These are phyloP conservation scores for Cordyceps tenuipes DNA, from an alignment of 2,329 filamentous ascomycete species.

Conservation along the genomic window DNA sequence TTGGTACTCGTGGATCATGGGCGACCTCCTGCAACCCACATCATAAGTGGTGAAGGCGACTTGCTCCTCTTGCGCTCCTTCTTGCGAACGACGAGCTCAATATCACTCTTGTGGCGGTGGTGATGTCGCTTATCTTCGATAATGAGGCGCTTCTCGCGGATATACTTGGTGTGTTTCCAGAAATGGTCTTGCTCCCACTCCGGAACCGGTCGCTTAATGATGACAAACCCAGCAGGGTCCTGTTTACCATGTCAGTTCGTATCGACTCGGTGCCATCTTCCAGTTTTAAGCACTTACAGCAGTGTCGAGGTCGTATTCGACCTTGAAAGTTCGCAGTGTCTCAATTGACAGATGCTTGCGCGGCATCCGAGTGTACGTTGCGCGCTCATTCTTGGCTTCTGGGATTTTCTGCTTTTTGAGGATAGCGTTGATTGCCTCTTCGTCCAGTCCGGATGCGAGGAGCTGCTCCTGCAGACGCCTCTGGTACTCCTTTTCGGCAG, in stretches of 20 bases:
- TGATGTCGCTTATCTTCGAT: conserved; percentile 39
- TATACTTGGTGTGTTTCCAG: conserved; percentile 59
- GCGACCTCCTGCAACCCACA: conserved; percentile 48
- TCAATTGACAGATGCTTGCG: conserved; percentile 54
- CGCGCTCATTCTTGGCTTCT: conserved; percentile 26
- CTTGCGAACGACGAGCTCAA: conserved; percentile 41
- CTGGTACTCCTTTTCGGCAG: conserved; percentile 46
- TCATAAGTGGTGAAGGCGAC: conserved; percentile 44
- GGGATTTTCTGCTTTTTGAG: conserved; percentile 46
- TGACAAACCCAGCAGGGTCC: conserved; percentile 60
- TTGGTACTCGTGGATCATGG: conserved; percentile 1
- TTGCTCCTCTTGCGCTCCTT: conserved; percentile 49
- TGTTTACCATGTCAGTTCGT: conserved; percentile 28
- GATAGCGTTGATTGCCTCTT: conserved; percentile 50
- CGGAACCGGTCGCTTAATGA: conserved; percentile 66
- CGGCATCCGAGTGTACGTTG: conserved; percentile 57
- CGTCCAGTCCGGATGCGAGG: conserved; percentile 48
- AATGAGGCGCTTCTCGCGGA: conserved; percentile 50
- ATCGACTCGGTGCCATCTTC: background rate
- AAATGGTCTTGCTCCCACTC: conserved; percentile 63
- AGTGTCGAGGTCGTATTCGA: conserved; percentile 50
- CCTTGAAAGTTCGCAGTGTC: conserved; percentile 45
- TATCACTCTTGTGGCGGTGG: conserved; percentile 41
- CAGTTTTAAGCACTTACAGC: conserved; percentile 30
- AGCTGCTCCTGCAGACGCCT: conserved; percentile 49